Conservation (phyloP, 805 yeast species). For the Kodamaea neixiangensis region DNA sequence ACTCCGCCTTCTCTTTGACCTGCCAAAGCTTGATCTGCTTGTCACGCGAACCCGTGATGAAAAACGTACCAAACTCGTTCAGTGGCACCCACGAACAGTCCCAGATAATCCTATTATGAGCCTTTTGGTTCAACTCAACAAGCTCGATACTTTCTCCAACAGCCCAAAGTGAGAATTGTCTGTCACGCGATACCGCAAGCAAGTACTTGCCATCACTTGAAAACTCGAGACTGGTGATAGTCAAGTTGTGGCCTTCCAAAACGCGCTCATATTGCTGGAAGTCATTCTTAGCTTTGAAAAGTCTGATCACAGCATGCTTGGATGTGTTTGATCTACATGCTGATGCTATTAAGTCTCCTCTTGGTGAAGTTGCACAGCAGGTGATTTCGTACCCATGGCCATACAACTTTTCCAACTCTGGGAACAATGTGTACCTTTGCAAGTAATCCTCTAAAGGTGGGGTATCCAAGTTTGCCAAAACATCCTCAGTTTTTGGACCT, state of each 20-base stretch:
- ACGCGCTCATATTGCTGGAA: constrained; percentile 46
- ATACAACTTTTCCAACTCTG: constrained; percentile 90
- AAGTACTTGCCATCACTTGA: constrained; percentile 67
- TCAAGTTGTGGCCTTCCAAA: constrained; percentile 72
- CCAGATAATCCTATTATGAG: constrained; percentile 93
- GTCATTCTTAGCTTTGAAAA: constrained; percentile 64
- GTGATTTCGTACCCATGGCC: constrained; percentile 98
- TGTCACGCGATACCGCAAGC: constrained; percentile 83
- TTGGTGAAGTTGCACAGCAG: constrained; percentile 70
- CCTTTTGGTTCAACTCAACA: constrained; percentile 57
- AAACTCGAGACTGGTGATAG: constrained; percentile 81
- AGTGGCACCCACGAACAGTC: constrained; percentile 84
- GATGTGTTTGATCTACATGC: constrained; percentile 88
- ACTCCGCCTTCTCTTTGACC: constrained; percentile 29
- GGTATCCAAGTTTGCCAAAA: constrained; percentile 44
- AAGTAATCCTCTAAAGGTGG: constrained; percentile 91
- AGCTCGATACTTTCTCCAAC: constrained; percentile 36
- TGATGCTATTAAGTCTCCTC: constrained; percentile 68
- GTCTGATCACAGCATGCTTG: constrained; percentile 81
- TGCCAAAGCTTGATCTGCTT: constrained; percentile 76
- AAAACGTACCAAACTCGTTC: constrained; percentile 33
- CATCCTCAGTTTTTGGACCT: constrained; percentile 44
- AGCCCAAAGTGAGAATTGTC: constrained; percentile 79
- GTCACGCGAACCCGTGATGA: constrained; percentile 88
- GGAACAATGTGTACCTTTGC: constrained; percentile 91